These are phyloP conservation scores for Starmerella asiatica DNA, from an alignment of 805 yeast species.

Conservation along the genomic window DNA sequence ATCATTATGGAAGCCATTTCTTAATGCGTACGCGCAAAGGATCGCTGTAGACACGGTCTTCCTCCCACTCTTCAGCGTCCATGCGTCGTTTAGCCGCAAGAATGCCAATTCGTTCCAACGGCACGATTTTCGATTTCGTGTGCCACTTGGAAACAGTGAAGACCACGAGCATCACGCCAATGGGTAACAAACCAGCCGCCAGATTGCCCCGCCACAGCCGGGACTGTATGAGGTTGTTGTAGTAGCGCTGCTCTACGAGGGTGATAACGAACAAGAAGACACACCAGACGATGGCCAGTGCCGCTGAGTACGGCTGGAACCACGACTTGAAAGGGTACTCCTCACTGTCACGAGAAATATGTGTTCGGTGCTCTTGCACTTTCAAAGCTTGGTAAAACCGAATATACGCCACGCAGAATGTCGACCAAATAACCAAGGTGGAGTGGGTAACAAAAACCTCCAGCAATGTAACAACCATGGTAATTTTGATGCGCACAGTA, in stretches of 20 bases:
- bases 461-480: constrained; percentile 2
- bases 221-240: neutral
- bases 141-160: constrained; percentile 42
- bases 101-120: constrained; percentile 59
- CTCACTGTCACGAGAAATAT: constrained; percentile 47
- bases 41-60: constrained; percentile 19
- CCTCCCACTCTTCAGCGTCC: constrained; percentile 21
- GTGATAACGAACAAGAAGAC: constrained; percentile 1
- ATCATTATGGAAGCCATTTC: neutral
- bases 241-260: constrained; percentile 2
- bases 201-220: constrained; percentile 2
- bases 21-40: constrained; percentile 6
- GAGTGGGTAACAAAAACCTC: constrained; percentile 4
- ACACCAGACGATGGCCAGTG: constrained; percentile 31
- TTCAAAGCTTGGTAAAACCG: constrained; percentile 49
- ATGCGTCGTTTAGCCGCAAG: constrained; percentile 37
- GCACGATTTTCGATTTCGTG: constrained; percentile 48
- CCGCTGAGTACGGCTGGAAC: constrained; percentile 54
- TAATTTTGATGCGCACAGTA: constrained; percentile 1
- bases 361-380: constrained; percentile 34
- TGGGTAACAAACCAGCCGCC: constrained; percentile 29
- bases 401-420: constrained; percentile 48
- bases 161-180: constrained; percentile 37
- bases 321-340: constrained; percentile 56
- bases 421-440: constrained; percentile 51